Evolutionary conservation across 331 rosid genomes (phyloP).

Genomic region (Dryas integrifolia): DNA sequence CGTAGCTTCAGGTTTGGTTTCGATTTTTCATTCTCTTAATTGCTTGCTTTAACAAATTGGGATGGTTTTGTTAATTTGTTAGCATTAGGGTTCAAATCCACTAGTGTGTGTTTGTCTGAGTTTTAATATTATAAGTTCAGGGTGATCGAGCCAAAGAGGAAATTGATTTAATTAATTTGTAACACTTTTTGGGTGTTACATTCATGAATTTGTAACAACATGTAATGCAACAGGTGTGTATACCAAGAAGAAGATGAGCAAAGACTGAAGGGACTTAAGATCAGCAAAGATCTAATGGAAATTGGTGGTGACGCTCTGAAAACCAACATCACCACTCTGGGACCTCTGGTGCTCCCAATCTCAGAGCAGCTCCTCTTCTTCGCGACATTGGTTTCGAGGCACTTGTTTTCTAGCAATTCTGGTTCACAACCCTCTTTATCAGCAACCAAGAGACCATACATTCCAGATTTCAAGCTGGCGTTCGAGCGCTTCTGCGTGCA

Average conservation of each 20-base stretch:
- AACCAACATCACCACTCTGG: constrained; percentile 90
- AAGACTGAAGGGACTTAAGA: constrained; percentile 68
- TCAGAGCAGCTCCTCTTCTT: constrained; percentile 91
- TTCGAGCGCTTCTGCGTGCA: constrained; percentile 94
- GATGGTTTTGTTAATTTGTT: too few species aligned
- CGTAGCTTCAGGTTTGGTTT: constrained; percentile 77
- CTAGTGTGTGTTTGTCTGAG: too few species aligned
- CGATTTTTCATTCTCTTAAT: too few species aligned
- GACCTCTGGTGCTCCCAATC: constrained; percentile 85
- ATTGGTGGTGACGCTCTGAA: constrained; percentile 95
- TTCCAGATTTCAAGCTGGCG: constrained; percentile 89
- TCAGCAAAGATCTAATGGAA: constrained; percentile 81
- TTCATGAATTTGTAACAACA: too few species aligned
- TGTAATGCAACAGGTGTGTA: constrained; percentile 51
- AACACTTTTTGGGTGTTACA: too few species aligned
- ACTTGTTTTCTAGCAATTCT: constrained; percentile 50
- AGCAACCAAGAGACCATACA: constrained; percentile 64
- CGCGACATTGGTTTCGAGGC: constrained; percentile 63
- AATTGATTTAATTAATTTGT: too few species aligned
- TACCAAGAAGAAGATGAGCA: constrained; percentile 95
- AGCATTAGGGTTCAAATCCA: too few species aligned
- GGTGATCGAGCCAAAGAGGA: too few species aligned
- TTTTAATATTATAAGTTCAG: too few species aligned
- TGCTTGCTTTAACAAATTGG: too few species aligned
- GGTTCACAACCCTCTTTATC: constrained; percentile 17